These are phyloP conservation scores for Citrus hindsii DNA, from an alignment of 345 rosid genomes.

Conservation along the genomic window DNA sequence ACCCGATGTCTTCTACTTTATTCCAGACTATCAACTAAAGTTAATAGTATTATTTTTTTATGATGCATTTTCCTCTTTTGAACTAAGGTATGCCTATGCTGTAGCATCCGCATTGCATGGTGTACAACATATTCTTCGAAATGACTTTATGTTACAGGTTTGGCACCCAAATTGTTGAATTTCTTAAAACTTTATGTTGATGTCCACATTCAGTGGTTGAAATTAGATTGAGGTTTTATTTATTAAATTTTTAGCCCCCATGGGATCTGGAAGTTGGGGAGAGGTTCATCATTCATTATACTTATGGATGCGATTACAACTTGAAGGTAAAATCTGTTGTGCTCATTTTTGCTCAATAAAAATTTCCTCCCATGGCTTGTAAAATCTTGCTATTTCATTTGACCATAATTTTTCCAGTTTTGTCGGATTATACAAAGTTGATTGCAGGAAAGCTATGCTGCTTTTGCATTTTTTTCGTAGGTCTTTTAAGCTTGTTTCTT, in stretches of 20 bases:
- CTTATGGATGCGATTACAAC: slow-evolving; percentile 93
- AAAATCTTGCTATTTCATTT: not conserved
- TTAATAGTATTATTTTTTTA: slow-evolving; percentile 5
- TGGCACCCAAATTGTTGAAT: slow-evolving; percentile 7
- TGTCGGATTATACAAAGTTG: not conserved
- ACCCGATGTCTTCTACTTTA: not conserved
- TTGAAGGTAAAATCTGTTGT: slow-evolving; percentile 54
- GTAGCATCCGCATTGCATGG: slow-evolving; percentile 96
- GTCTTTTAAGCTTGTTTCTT: not conserved
- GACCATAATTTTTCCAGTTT: not conserved
- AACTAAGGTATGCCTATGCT: slow-evolving; percentile 91
- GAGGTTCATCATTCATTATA: slow-evolving; percentile 88
- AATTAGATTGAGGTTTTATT: slow-evolving; percentile 8
- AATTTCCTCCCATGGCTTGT: not conserved
- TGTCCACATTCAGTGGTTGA: not conserved
- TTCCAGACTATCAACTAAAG: not conserved
- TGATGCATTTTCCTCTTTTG: slow-evolving; percentile 18
- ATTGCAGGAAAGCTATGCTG: not conserved
- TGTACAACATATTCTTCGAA: slow-evolving; percentile 73
- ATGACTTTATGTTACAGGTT: slow-evolving; percentile 98
- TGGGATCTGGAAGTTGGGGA: slow-evolving; percentile 73
- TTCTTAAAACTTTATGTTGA: slow-evolving; percentile 7
- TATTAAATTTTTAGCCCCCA: slow-evolving; percentile 74
- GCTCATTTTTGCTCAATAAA: not conserved
- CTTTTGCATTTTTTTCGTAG: not conserved